phyloP scores from a whole-genome alignment of 768 basidiomycete genomes.

The Lyophyllum decastes region DNA sequence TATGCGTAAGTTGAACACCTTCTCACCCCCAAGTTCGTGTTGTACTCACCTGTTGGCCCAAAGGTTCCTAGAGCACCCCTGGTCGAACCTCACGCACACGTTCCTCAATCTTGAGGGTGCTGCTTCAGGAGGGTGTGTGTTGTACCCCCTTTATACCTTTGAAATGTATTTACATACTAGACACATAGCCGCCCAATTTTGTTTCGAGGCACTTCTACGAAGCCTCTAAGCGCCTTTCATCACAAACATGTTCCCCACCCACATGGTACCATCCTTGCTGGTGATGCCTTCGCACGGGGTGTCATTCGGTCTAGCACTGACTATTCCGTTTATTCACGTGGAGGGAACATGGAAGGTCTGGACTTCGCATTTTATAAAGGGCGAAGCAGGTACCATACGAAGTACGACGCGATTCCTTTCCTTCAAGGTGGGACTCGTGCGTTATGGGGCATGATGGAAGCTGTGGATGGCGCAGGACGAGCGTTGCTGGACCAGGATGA shows the following conservation, averaged over 20 bases:
- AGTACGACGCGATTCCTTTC: slow-evolving; percentile 65
- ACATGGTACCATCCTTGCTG: slow-evolving; percentile 69
- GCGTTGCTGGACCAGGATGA: slow-evolving; percentile 51
- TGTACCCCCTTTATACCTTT: background rate
- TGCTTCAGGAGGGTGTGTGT: slow-evolving; percentile 67
- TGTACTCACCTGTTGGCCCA: background rate
- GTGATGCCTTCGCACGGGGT: slow-evolving; percentile 69
- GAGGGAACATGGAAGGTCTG: slow-evolving; percentile 55
- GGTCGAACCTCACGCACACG: slow-evolving; percentile 62
- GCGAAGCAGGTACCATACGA: slow-evolving; percentile 77
- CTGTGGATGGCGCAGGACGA: slow-evolving; percentile 52
- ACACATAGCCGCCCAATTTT: slow-evolving; percentile 69
- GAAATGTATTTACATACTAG: slow-evolving; percentile 3
- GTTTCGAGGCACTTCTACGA: slow-evolving; percentile 69
- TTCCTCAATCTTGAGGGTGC: slow-evolving; percentile 88
- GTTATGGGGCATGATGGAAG: slow-evolving; percentile 83
- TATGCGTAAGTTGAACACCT: slow-evolving; percentile 44
- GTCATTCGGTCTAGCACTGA: slow-evolving; percentile 73
- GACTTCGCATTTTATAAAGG: slow-evolving; percentile 81
- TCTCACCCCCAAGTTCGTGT: background rate
- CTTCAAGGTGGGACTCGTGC: slow-evolving; percentile 49
- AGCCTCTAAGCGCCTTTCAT: slow-evolving; percentile 55
- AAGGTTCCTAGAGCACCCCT: slow-evolving; percentile 75
- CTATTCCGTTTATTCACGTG: slow-evolving; percentile 59
- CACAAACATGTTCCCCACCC: slow-evolving; percentile 55